These are phyloP conservation scores for Platanthera guangdongensis DNA, from an alignment of 106 monocot species.

Conservation along the genomic window DNA sequence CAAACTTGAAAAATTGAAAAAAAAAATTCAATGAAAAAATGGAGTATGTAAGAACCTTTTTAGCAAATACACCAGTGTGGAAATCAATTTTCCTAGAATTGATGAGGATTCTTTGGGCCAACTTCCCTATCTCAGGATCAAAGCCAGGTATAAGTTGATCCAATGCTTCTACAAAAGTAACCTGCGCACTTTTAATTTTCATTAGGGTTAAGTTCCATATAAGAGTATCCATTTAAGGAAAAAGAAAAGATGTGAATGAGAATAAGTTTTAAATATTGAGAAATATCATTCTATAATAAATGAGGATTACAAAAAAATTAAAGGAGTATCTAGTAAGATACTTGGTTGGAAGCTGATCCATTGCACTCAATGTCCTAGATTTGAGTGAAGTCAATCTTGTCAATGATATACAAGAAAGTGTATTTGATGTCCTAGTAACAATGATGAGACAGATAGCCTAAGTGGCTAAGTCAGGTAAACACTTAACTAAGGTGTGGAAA, in stretches of 20 bases:
- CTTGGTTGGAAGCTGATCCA: not conserved
- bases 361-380: no score
- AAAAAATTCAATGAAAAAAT: not conserved
- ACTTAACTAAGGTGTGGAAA: no score
- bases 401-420: no score
- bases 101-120: slow-evolving; percentile 90
- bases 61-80: slow-evolving; percentile 89
- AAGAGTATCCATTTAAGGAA: not conserved
- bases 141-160: slow-evolving; percentile 99
- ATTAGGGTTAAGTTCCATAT: not conserved
- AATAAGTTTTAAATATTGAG: not conserved
- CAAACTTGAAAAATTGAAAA: not conserved
- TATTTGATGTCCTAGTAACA: no score
- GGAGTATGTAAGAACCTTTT: slow-evolving; percentile 46
- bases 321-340: not conserved
- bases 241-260: not conserved
- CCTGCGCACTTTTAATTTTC: slow-evolving; percentile 27
- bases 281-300: slow-evolving; percentile 5
- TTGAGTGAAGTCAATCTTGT: no score
- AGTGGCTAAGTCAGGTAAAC: no score
- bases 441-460: no score
- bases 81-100: slow-evolving; percentile 94
- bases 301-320: not conserved
- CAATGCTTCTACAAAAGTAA: slow-evolving; percentile 92
- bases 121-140: slow-evolving; percentile 97